Evolutionary conservation across 352 stramenopile species (phyloP).

Genomic region (Lagenidium giganteum): DNA sequence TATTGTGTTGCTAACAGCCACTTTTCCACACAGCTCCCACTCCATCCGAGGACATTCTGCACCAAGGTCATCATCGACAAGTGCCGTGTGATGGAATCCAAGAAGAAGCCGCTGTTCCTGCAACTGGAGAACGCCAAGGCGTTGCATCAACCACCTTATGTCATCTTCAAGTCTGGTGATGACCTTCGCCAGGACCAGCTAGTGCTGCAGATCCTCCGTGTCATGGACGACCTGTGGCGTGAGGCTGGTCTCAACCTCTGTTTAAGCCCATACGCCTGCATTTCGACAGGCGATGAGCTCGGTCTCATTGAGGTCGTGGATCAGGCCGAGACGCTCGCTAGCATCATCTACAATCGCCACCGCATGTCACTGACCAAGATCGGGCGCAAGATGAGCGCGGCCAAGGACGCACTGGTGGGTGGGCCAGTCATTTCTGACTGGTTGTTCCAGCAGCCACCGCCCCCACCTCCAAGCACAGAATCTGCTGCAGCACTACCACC

Average conservation of each 20-base stretch:
- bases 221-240: slow-evolving; percentile 91
- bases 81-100: slow-evolving; percentile 92
- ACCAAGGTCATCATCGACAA: slow-evolving; percentile 67
- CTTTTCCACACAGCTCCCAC: slow-evolving; percentile 53
- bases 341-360: slow-evolving; percentile 79
- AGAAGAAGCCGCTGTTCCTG: slow-evolving; percentile 89
- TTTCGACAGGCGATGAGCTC: slow-evolving; percentile 81
- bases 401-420: slow-evolving; percentile 59
- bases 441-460: slow-evolving; percentile 58
- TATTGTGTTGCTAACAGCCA: neutral
- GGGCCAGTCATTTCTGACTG: slow-evolving; percentile 67
- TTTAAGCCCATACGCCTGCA: slow-evolving; percentile 82
- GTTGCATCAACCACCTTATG: slow-evolving; percentile 46
- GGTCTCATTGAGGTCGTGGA: slow-evolving; percentile 89
- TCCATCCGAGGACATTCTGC: slow-evolving; percentile 83
- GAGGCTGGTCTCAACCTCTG: slow-evolving; percentile 80
- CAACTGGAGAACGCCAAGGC: slow-evolving; percentile 74
- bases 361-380: slow-evolving; percentile 53
- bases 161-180: slow-evolving; percentile 93
- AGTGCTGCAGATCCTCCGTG: slow-evolving; percentile 86
- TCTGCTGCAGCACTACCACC: slow-evolving; percentile 13
- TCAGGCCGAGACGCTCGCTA: slow-evolving; percentile 84
- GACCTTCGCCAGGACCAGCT: slow-evolving; percentile 93
- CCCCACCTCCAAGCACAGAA: neutral
- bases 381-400: slow-evolving; percentile 56